Base-by-base conservation (phyloP, 2,329 filamentous ascomycete species). In the Pseudogymnoascus sp. region DNA sequence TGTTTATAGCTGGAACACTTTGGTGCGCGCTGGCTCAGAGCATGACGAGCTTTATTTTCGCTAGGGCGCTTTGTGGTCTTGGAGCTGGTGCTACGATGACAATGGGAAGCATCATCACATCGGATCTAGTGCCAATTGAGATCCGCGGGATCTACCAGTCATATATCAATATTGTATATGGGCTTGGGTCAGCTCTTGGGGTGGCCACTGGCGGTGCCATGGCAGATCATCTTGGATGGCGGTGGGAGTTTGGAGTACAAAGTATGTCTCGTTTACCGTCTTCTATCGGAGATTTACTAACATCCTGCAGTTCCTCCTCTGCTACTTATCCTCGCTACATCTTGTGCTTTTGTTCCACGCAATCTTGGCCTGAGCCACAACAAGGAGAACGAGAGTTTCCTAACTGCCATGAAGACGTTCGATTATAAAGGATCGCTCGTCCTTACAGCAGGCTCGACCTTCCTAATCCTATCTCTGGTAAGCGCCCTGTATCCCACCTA, bases 51-150 rank as follows among this genome's bases (percentile, higher is more conserved):
- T 86, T 92, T 68, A 89, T 92, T 64, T 72, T 84, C 0, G 89
- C 88, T 31, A 75, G 89, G 66, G 87, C 88, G 0, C 75, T 88
- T 5, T 89, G 87, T 64, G 89, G 89, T 0, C 72, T 92, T 3
- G 89, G 88, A 1, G 89, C 88, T 0, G 89, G 88, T 0, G 88
- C 87, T 0, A 79, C 88, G 58, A 81, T 89, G 73, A 83, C 85
- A 0, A 79, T 90, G 75, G 87, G 83, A 1, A 84, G 80, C 5
- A 89, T 92, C 61, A 84, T 91, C 64, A 84, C 87, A 15, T 88
- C 86, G 62, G 88, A 92, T 71, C 74, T 91, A 58, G 87, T 92
- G 36, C 87, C 87, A 1, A 88, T 92, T 65, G 82, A 88, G 58
- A 72, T 73, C 27, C 67, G 64, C 79, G 89, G 88, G 3, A 81